phyloP scores from a whole-genome alignment of 345 rosid species.

The Orychophragmus violaceus region DNA sequence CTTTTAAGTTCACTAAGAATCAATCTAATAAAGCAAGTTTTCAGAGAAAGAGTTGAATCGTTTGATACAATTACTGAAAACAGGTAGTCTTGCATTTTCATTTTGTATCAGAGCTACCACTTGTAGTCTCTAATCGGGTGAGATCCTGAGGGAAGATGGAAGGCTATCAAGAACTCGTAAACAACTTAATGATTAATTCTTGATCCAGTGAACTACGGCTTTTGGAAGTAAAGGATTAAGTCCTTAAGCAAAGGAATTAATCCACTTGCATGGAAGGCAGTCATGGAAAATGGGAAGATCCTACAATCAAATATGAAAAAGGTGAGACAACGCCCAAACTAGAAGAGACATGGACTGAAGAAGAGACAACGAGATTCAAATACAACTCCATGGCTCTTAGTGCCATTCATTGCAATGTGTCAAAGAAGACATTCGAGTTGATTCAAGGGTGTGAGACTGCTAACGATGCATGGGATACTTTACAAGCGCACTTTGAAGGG shows the following conservation, averaged over 20 bases:
- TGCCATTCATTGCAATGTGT: neutral
- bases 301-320: neutral
- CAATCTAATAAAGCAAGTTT: too few species aligned
- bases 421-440: neutral
- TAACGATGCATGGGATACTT: neutral
- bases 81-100: too few species aligned
- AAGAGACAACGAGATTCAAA: neutral
- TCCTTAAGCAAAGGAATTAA: neutral
- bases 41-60: too few species aligned
- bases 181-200: too few species aligned
- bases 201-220: too few species aligned
- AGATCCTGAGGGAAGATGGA: too few species aligned
- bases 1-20: too few species aligned
- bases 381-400: neutral
- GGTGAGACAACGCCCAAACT: neutral
- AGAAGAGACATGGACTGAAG: neutral
- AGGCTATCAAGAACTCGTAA: too few species aligned
- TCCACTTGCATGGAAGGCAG: neutral
- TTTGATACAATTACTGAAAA: too few species aligned
- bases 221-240: too few species aligned
- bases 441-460: neutral
- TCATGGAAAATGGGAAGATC: neutral
- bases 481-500: neutral
- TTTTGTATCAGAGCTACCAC: too few species aligned
- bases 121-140: too few species aligned